Evolutionary conservation across 768 basidiomycete genomes (phyloP).

Genomic region (Cystofilobasidium ferigula): DNA sequence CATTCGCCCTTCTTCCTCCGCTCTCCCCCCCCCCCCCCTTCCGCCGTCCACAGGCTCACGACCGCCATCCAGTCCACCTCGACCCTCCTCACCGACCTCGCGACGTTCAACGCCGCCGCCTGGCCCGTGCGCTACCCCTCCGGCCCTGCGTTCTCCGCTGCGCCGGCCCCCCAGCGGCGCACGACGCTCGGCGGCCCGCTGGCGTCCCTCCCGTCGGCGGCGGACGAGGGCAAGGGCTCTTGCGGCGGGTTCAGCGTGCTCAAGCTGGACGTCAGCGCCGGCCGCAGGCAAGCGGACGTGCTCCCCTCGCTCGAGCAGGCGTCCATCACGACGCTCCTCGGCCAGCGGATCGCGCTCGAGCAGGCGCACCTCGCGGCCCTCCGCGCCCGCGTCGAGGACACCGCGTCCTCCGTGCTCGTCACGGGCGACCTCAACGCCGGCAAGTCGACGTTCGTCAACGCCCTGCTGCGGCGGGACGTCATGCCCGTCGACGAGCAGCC

Average conservation of each 20-base stretch:
- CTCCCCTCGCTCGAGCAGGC: constrained; percentile 85
- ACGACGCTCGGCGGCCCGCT: constrained; percentile 35
- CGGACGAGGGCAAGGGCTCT: constrained; percentile 27
- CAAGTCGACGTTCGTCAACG: constrained; percentile 97
- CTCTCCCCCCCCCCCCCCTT: constrained; percentile 4
- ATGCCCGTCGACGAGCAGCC: constrained; percentile 99
- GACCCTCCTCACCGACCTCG: constrained; percentile 56
- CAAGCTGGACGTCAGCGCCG: constrained; percentile 84
- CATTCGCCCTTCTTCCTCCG: neutral
- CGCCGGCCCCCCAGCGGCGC: constrained; percentile 34
- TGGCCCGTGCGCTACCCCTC: constrained; percentile 82
- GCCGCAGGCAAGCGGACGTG: constrained; percentile 54
- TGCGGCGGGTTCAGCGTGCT: constrained; percentile 70
- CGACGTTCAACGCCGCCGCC: constrained; percentile 67
- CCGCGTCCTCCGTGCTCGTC: constrained; percentile 87
- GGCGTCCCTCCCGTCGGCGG: constrained; percentile 33
- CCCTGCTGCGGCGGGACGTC: constrained; percentile 73
- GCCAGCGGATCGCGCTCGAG: constrained; percentile 65
- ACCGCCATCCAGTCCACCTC: constrained; percentile 65
- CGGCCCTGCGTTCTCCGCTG: constrained; percentile 22
- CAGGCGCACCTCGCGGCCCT: constrained; percentile 73
- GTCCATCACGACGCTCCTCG: constrained; percentile 82
- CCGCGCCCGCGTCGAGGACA: constrained; percentile 74
- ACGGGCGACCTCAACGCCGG: constrained; percentile 97
- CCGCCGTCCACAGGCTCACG: constrained; percentile 48